Conservation (phyloP, 306 rosid species). For the Spatholobus suberectus region DNA sequence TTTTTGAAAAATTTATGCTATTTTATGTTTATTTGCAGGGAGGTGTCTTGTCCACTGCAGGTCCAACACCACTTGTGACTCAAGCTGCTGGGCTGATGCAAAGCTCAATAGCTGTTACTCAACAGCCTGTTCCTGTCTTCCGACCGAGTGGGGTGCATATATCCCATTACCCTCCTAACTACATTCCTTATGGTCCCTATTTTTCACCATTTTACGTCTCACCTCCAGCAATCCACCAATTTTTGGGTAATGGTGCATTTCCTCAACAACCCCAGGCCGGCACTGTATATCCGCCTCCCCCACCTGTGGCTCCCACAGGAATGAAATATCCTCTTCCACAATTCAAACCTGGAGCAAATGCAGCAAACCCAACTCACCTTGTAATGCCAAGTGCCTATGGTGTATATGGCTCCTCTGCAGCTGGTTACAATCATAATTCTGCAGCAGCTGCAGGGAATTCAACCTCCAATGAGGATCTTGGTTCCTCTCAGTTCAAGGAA, state of each 20-base stretch:
- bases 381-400: slow-evolving; percentile 85
- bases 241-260: slow-evolving; percentile 85
- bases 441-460: slow-evolving; percentile 72
- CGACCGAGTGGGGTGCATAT: slow-evolving; percentile 84
- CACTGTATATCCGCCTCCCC: slow-evolving; percentile 79
- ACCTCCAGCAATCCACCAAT: slow-evolving; percentile 90
- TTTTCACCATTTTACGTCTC: slow-evolving; percentile 81
- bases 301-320: slow-evolving; percentile 69
- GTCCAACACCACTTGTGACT: slow-evolving; percentile 76
- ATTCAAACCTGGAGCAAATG: slow-evolving; percentile 80
- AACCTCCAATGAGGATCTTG: slow-evolving; percentile 77
- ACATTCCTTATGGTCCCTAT: slow-evolving; percentile 87
- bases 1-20: slow-evolving; percentile 23
- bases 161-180: slow-evolving; percentile 89
- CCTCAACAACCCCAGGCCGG: slow-evolving; percentile 93
- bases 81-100: slow-evolving; percentile 95
- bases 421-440: slow-evolving; percentile 84
- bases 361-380: slow-evolving; percentile 75
- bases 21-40: slow-evolving; percentile 66
- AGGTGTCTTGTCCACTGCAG: slow-evolving; percentile 74
- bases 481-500: slow-evolving; percentile 87
- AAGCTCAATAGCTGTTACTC: slow-evolving; percentile 83
- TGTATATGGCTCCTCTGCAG: slow-evolving; percentile 79
- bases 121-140: slow-evolving; percentile 88
- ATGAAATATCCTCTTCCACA: slow-evolving; percentile 90